Base-by-base conservation (phyloP, 2,329 filamentous ascomycete genomes). In the Penicillium sp. region DNA sequence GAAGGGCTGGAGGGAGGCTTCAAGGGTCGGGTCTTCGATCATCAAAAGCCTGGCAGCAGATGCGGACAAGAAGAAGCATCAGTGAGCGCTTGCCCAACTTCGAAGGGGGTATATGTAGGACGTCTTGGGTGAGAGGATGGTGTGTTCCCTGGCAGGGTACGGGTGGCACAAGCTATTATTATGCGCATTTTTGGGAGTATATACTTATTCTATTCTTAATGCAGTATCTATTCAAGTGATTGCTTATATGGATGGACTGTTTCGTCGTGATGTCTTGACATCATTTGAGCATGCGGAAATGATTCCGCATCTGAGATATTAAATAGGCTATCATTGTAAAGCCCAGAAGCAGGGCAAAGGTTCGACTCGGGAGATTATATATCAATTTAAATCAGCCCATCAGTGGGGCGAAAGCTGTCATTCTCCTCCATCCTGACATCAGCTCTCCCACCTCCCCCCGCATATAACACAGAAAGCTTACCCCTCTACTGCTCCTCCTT, bases 1-100 rank as follows among this genome's bases (percentile, higher is more conserved):
- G 70, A 77, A 72, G 31, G 77, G 75, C n/a, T 81, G 79, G 79
- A 70, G 66, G 35, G 79, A 82, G 67, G 74, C 75, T 35, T 75
- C 75, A 2, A 67, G 76, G 61, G 73, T 81, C 5, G 80, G 78
- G 1, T 64, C 74, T 15, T 71, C 73, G 2, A 76, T 82, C 52
- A 81, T 82, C 51, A 72, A 78, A 52, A 70, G 73, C 6, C 69
- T 74, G 59, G 64, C 68, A 19, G 62, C 55, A 3, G 63, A 64
- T 11, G 60, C 61, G 7, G 69, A 65, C 29, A 61, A 58, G 19
- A 79, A 79, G 69, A 79, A 80, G 68, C 59, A 73, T 62, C 72
- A 77, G 63, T 78, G 29, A 26, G 5, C 23, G 26, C 5, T 30
- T 45, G 31, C 6, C 30, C 50, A 21, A 38, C 15, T 49, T 26